These are phyloP conservation scores for Ceratobasidium sp. DNA, from an alignment of 1,284 basidiomycete species.

Conservation along the genomic window DNA sequence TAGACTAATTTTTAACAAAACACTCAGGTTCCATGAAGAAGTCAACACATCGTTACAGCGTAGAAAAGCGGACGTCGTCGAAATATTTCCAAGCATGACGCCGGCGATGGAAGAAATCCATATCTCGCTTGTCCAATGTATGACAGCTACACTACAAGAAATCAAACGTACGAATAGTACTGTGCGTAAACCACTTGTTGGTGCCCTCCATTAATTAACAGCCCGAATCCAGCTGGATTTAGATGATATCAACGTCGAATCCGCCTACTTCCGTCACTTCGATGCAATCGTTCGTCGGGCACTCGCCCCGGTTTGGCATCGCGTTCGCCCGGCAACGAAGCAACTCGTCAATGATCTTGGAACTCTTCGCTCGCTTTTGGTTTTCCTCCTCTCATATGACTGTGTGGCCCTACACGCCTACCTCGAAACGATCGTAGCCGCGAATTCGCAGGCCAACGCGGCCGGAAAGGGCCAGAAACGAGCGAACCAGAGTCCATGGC, in stretches of 20 bases:
- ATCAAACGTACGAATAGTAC: slow-evolving; percentile 85
- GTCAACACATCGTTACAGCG: slow-evolving; percentile 81
- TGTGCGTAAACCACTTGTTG: slow-evolving; percentile 55
- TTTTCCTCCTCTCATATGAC: slow-evolving; percentile 89
- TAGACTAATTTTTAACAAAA: slow-evolving; percentile 12
- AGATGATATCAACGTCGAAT: slow-evolving; percentile 91
- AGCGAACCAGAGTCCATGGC: slow-evolving; percentile 76
- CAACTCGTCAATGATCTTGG: slow-evolving; percentile 89
- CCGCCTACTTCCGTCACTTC: slow-evolving; percentile 93
- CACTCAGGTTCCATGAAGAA: slow-evolving; percentile 80
- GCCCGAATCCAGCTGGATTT: slow-evolving; percentile 74
- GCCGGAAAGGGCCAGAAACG: slow-evolving; percentile 59
- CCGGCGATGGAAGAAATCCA: slow-evolving; percentile 91
- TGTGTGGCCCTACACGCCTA: slow-evolving; percentile 89
- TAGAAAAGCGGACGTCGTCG: slow-evolving; percentile 87
- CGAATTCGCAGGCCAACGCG: slow-evolving; percentile 61
- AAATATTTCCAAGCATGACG: slow-evolving; percentile 86
- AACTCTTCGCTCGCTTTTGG: slow-evolving; percentile 81
- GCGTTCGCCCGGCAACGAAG: slow-evolving; percentile 89
- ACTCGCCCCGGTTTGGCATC: slow-evolving; percentile 95
- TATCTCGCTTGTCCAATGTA: slow-evolving; percentile 90
- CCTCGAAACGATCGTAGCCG: slow-evolving; percentile 85
- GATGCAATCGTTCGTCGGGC: slow-evolving; percentile 87
- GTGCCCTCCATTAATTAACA: background rate
- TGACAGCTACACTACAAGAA: slow-evolving; percentile 88